A percentile compares a stretch with the other conserved stretches of the same genome.
These are phyloP conservation scores for Desmodesmus armatus DNA, from an alignment of 139 green algal genomes.

Conservation along the genomic window DNA sequence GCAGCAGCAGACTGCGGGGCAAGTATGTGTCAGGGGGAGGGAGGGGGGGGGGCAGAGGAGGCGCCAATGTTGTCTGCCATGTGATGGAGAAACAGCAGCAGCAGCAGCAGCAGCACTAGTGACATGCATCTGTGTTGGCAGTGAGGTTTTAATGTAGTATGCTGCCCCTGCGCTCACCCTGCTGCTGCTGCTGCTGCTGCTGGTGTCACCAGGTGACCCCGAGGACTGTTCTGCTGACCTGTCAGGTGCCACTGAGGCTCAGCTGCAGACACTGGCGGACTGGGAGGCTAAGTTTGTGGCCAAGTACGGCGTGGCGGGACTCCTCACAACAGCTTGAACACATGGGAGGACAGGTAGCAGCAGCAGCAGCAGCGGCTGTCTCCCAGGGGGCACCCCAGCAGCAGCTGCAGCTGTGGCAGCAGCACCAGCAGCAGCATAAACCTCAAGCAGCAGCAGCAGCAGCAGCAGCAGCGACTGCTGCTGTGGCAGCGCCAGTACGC, in stretches of 20 bases:
- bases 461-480: not conserved
- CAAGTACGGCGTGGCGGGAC: conserved; percentile 22
- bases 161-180: not conserved
- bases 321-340: not conserved
- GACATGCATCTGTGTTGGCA: not conserved
- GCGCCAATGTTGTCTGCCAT: not conserved
- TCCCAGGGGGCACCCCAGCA: too few species aligned
- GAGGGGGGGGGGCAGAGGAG: not conserved
- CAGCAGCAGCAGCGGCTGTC: conserved; percentile 3
- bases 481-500: not conserved
- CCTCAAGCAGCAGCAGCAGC: not conserved
- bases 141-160: not conserved
- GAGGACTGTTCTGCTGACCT: conserved; percentile 41
- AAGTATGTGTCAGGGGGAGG: not conserved
- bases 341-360: not conserved
- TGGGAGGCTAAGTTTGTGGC: conserved; percentile 32
- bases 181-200: conserved; percentile 7
- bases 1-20: not conserved
- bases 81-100: not conserved
- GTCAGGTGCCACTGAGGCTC: conserved; percentile 24
- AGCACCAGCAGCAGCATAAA: too few species aligned
- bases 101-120: not conserved
- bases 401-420: not conserved
- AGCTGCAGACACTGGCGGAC: conserved; percentile 34
- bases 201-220: conserved; percentile 15